Percentiles rank a stretch among this genome's conserved stretches.
These are phyloP conservation scores for Albophoma yamanashiensis DNA, from an alignment of 2,329 filamentous ascomycete species.

Conservation along the genomic window DNA sequence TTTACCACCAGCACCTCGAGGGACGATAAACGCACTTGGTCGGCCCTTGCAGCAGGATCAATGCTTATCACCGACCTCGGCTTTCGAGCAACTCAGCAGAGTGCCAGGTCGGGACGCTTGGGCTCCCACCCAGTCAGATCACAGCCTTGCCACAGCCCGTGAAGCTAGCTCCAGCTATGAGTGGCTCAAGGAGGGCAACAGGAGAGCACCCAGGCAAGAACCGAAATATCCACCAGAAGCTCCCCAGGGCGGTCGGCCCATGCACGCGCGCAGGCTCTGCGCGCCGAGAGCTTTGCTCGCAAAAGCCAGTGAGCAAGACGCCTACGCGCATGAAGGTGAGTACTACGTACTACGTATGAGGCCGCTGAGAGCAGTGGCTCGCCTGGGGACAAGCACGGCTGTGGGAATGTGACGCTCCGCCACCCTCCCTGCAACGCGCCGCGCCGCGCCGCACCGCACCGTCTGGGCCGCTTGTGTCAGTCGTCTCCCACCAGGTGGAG, in stretches of 20 bases:
- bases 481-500: neutral
- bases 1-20: neutral
- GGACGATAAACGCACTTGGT: neutral
- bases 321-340: neutral
- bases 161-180: too few species aligned
- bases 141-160: neutral
- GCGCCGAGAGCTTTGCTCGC: neutral
- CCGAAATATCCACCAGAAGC: neutral
- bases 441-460: neutral
- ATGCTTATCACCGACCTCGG: neutral
- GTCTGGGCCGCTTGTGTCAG: neutral
- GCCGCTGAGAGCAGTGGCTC: neutral
- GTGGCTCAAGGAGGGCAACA: neutral
- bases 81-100: neutral
- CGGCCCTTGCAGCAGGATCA: neutral
- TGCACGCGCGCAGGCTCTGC: neutral
- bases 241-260: neutral
- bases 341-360: too few species aligned
- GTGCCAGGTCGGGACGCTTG: neutral
- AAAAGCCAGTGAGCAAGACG: neutral
- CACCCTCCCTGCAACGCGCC: neutral
- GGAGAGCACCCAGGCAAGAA: neutral
- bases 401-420: neutral
- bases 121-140: neutral
- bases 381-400: neutral